Base-by-base conservation (phyloP, 768 basidiomycete species). In the Tricholoma sp. region DNA sequence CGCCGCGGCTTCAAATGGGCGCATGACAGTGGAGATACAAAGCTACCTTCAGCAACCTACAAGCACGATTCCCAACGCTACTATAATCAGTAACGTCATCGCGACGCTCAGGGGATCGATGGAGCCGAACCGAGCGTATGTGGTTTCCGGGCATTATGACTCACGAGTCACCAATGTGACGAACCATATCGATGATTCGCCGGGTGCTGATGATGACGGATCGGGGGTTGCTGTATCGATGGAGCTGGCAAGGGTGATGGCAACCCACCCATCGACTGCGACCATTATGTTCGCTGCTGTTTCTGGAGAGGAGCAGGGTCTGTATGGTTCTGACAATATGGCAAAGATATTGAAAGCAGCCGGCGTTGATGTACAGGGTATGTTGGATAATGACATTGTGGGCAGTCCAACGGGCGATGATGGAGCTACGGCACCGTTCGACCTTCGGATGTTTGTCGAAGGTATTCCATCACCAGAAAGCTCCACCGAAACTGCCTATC, bases 301-400 rank as follows among this genome's bases (percentile, higher is more conserved):
- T 7, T 73, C 74, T 4, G 80, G 79, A 7, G 80, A 82, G 62
- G 80, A 82, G 58, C 81, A 83, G 59, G 79, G 78, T 2, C 63
- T 82, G 7, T 78, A 68, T 58, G 80, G 80, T 0, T 74, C 80
- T 1, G 66, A 72, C 32, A 78, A 78, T 63, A 70, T 81, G 66
- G 82, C 81, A 9, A 68, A 71, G 52, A 63, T 69, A 17, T 66
- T 81, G 52, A 70, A 71, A 31, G 70, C 69, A 6, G 70, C 73
- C 4, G 73, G 78, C 10, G 72, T 72, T 3, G 77, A 82, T 60
- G 77, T 82, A 4, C 80, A 83, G 62, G 81, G 79, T 17, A 81
- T 81, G 81, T 67, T 81, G 53, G 75, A 81, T 60, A 82, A 82
- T 60, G 81, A 82, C 60, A 82, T 82, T 58, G 79, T 82, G 6